Evolutionary conservation across 78 protist species (phyloP), one percentile per base, ranked within the genome.

Genomic region (Dictyostelium citrinum): DNA sequence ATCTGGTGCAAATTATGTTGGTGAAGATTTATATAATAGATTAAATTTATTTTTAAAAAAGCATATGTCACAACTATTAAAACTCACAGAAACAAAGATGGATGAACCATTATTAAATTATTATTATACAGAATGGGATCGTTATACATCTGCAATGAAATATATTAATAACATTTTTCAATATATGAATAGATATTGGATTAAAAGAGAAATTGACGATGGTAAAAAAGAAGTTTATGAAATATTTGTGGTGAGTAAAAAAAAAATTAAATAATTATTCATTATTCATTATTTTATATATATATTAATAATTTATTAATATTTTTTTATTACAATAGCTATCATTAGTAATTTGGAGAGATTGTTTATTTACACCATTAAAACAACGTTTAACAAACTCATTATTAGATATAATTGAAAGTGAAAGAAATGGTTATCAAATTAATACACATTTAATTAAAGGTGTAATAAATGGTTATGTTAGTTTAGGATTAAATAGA

Each of bases 171-270:
- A 95, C 81, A 90, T 95, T 31, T 95, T 95, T 67, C 93, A 90
- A 43, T 95, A 95, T 71, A 29, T 95, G 91, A 97, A 97, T 70
- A 95, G 98, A 31, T 90, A 95, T 71, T 97, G 97, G 97, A 81
- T 97, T 60, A 82, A 85, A 49, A 82, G 98, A 67, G 96, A 95
- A 55, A 64, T 70, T 17, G 96, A 91, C 14, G 98, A 97, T 37
- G 92, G 95, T 29, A 80, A 86, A 67, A 77, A 60, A 74, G 92
- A 90, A 60, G 93, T 97, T 60, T 90, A 94, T 80, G 96, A 91
- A 71, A 91, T 97, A 20, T 68, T 45, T 68, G 82, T 81, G 58
- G 96, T 97, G 22, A 29, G 33, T 58, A 39, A 39, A 39, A 39
- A 39, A 39, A 39, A 39, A 39, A 39, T 5, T 0, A 39, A 39